Evolutionary conservation across 2,329 filamentous ascomycete species (phyloP).

Genomic region (Sporothrix dimorphospora): DNA sequence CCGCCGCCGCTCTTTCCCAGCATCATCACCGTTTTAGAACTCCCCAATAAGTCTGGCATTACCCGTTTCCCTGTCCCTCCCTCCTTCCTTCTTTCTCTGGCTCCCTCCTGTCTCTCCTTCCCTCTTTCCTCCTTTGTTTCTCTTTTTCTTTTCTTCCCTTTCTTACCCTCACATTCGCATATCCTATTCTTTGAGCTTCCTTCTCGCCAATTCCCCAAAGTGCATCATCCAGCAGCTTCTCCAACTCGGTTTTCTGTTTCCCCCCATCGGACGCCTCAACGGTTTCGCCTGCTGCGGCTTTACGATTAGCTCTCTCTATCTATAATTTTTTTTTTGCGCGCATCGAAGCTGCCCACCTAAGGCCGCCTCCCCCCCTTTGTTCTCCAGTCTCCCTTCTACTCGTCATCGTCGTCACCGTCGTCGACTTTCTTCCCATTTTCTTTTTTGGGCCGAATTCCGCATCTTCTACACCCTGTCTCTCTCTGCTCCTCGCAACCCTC

Average conservation of each 20-base stretch:
- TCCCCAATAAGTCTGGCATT: constrained; percentile 23
- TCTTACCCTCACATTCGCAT: background rate
- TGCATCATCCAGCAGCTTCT: constrained; percentile 2
- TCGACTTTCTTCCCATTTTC: background rate
- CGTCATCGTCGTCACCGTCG: constrained; percentile 12
- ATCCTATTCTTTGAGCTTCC: background rate
- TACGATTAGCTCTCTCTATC: constrained; percentile 10
- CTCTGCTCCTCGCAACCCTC: background rate
- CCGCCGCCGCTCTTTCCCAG: constrained; percentile 21
- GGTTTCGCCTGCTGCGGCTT: constrained; percentile 12
- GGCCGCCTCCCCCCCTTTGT: background rate
- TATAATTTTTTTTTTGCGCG: constrained; percentile 14
- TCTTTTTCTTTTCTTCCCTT: background rate
- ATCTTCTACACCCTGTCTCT: background rate
- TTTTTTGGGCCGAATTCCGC: background rate
- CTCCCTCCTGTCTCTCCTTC: background rate
- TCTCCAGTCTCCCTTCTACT: background rate
- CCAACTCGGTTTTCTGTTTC: background rate
- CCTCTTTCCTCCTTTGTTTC: background rate
- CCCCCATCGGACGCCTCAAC: constrained; percentile 1
- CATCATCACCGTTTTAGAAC: constrained; percentile 34
- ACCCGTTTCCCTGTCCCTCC: constrained; percentile 22
- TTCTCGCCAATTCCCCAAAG: constrained; percentile 12
- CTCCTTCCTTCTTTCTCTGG: constrained; percentile 15
- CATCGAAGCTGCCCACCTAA: constrained; percentile 4